Percentiles rank a stretch among this genome's conserved stretches.
These are phyloP conservation scores for Clausena lansium DNA, from an alignment of 345 rosid genomes.

Conservation along the genomic window DNA sequence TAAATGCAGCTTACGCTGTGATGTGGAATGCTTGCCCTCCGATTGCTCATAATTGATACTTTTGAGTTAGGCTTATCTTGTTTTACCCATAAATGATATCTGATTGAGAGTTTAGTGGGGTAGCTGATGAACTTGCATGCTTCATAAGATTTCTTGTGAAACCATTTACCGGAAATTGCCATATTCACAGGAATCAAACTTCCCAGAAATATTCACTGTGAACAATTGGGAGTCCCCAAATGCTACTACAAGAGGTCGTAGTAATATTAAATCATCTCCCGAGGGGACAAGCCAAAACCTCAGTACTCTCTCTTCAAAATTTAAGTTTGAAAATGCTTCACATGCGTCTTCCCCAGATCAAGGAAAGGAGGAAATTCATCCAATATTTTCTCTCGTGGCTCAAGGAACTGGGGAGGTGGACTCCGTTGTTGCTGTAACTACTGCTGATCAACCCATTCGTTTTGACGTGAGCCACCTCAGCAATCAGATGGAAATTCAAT, in stretches of 20 bases:
- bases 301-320: constrained; percentile 30
- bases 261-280: constrained; percentile 37
- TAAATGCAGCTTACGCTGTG: background rate
- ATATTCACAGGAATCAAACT: constrained; percentile 74
- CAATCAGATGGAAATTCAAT: constrained; percentile 35
- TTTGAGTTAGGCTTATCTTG: background rate
- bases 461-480: constrained; percentile 51
- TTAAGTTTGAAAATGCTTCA: constrained; percentile 13
- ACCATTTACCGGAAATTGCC: constrained; percentile 5
- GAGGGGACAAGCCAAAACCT: constrained; percentile 19
- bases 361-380: constrained; percentile 33
- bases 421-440: constrained; percentile 26
- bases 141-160: background rate
- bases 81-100: background rate
- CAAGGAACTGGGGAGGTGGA: constrained; percentile 25
- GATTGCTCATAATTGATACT: background rate
- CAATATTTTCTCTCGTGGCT: constrained; percentile 43
- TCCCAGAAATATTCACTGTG: constrained; percentile 52
- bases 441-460: constrained; percentile 30
- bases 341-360: constrained; percentile 15
- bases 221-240: constrained; percentile 58
- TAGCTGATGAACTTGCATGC: background rate
- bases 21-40: background rate
- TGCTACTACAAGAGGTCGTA: constrained; percentile 55
- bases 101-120: background rate